phyloP scores from a whole-genome alignment of 225 moss, liverwort and hornwort species.

The Polytrichum commune region DNA sequence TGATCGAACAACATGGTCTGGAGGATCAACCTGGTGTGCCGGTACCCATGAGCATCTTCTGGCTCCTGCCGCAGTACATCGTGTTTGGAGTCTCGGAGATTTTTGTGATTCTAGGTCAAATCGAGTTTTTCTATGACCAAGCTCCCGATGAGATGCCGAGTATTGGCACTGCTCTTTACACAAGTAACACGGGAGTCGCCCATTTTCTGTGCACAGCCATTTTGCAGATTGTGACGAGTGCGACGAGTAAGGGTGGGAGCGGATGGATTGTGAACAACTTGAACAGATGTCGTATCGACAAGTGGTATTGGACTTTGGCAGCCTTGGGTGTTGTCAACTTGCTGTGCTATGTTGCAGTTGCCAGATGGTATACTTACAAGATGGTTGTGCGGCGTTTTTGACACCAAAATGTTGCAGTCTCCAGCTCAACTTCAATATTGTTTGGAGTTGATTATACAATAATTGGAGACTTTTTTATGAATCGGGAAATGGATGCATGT shows the following conservation, averaged over 20 bases:
- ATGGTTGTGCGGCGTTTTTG: not conserved
- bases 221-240: not conserved
- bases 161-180: constrained; percentile 31
- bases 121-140: constrained; percentile 38
- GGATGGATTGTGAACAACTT: not conserved
- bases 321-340: constrained; percentile 1
- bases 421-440: not conserved
- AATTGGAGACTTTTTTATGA: no score
- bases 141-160: constrained; percentile 32
- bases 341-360: not conserved
- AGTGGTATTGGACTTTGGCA: constrained; percentile 11
- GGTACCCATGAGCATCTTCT: constrained; percentile 18
- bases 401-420: not conserved
- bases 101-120: constrained; percentile 26
- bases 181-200: not conserved
- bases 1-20: not conserved
- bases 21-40: not conserved
- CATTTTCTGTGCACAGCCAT: not conserved
- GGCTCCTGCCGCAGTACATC: constrained; percentile 32
- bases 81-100: constrained; percentile 21
- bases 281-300: constrained; percentile 2
- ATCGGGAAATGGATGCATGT: no score
- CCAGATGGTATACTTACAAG: not conserved
- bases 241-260: not conserved
- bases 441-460: not conserved